Base-by-base conservation (phyloP, 352 stramenopile species). In the Phytophthora constricta region DNA sequence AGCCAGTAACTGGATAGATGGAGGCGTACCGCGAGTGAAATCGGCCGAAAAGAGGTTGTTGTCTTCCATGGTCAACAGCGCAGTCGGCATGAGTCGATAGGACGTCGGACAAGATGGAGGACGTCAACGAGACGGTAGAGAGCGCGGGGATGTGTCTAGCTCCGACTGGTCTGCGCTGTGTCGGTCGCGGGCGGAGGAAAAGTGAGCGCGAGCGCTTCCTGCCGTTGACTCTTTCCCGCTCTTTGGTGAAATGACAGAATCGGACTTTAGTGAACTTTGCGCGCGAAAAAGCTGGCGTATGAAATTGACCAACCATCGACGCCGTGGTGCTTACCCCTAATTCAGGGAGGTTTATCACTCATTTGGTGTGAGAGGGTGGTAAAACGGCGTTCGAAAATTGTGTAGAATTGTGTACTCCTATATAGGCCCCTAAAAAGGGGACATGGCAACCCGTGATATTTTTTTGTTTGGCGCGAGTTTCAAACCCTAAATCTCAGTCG, bases 201-300 rank as follows among this genome's bases (percentile, higher is more conserved):
- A n/a, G n/a, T n/a, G 39, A 42, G 22, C 14, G 41, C 23, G 34
- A 58, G 28, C 28, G n/a, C 28, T 37, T 23, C 34, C 10, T 42
- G 11, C 9, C 9, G 34, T 47, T 47, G 41, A 10, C 19, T 23
- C 31, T 31, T 57, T 57, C 34, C 50, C 26, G 54, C 20, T 22
- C 2, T 28, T 57, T 14, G 56, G 43, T 61, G 11, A 41, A 64
- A 57, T 28, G n/a, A 51, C 28, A n/a, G 26, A 56, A 47, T 65
- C 70, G 73, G 46, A 81, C 58, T 72, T 80, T 70, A 25, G 16
- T 3, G 54, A 55, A 41, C 62, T 43, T 39, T 17, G 56, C 67
- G 42, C 74, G 63, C 72, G 72, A 68, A 68, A 80, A 80, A 77
- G 74, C 51, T 27, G 62, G 62, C 39, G 39, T 53, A 68, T 65